Evolutionary conservation across 192 early-diverging fungal species (phyloP).

Genomic region (Backusella australiensis): DNA sequence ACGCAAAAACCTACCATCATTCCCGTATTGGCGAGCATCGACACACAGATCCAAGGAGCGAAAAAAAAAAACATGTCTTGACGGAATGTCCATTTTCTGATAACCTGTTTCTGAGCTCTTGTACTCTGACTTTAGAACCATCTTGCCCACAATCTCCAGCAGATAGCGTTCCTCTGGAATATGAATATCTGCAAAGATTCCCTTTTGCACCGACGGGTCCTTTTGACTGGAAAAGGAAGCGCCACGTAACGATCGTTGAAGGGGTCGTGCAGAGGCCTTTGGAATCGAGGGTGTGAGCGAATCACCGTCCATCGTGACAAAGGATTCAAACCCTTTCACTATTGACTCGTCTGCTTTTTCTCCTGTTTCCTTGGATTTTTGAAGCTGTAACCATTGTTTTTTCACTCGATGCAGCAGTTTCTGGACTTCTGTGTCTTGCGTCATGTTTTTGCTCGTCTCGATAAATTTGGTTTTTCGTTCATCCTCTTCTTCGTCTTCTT

Average conservation of each 20-base stretch:
- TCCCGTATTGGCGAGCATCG: slow-evolving; percentile 68
- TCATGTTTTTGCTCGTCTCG: background rate
- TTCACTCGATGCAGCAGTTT: slow-evolving; percentile 3
- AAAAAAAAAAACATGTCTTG: slow-evolving; percentile 67
- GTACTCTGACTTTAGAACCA: slow-evolving; percentile 63
- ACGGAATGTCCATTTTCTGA: slow-evolving; percentile 57
- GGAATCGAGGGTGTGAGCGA: slow-evolving; percentile 1
- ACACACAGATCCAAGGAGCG: slow-evolving; percentile 64
- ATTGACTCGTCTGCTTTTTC: background rate
- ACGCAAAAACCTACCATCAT: slow-evolving; percentile 64
- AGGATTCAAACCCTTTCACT: background rate
- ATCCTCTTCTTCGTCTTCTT: background rate
- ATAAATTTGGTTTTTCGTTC: background rate
- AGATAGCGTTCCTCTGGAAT: slow-evolving; percentile 60
- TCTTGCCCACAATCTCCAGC: slow-evolving; percentile 75
- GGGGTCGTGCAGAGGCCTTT: slow-evolving; percentile 6
- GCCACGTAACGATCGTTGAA: background rate
- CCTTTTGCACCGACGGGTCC: slow-evolving; percentile 9
- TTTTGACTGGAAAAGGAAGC: slow-evolving; percentile 4
- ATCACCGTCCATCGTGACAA: slow-evolving; percentile 2
- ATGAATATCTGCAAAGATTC: slow-evolving; percentile 11
- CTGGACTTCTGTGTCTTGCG: slow-evolving; percentile 4
- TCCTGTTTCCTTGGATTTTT: background rate
- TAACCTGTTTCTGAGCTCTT: slow-evolving; percentile 64
- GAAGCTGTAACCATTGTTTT: slow-evolving; percentile 10